phyloP scores from a whole-genome alignment of 805 yeast genomes.

The Vanderwaltozyma verrucispora region DNA sequence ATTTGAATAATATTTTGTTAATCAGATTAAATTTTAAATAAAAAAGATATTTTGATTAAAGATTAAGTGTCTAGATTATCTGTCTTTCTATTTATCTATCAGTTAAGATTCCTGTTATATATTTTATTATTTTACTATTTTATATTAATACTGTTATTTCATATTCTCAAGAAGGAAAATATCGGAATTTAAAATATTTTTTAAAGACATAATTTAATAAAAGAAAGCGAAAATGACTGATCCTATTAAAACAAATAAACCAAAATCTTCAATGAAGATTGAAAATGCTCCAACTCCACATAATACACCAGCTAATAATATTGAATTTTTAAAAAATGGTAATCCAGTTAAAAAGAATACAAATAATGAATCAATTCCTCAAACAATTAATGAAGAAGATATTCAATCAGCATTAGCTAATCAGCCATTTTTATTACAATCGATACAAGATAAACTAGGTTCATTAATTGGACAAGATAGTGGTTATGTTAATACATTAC shows the following conservation, averaged over 20 bases:
- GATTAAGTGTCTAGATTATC: too few relatives aligned
- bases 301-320: conserved; percentile 88
- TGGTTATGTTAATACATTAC: conserved; percentile 74
- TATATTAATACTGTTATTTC: too few relatives aligned
- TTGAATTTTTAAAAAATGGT: conserved; percentile 54
- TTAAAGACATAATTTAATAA: too few relatives aligned
- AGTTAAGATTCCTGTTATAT: too few relatives aligned
- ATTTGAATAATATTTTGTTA: too few relatives aligned
- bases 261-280: conserved; percentile 46
- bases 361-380: conserved; percentile 31
- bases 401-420: conserved; percentile 44
- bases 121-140: too few relatives aligned
- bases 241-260: conserved; percentile 65
- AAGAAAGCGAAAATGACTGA: conserved; percentile 48
- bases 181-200: too few relatives aligned
- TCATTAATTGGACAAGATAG: conserved; percentile 75
- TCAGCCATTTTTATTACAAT: conserved; percentile 72
- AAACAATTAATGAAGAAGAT: conserved; percentile 65
- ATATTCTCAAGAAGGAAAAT: too few relatives aligned
- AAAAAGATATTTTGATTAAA: too few relatives aligned
- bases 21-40: too few relatives aligned
- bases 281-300: conserved; percentile 97
- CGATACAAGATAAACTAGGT: conserved; percentile 85
- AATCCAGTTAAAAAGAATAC: conserved; percentile 35
- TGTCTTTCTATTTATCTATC: too few relatives aligned